A percentile compares a stretch with the other conserved stretches of the same genome.
These are phyloP conservation scores for Paspalum vaginatum DNA, from an alignment of 176 grass and related monocot genomes.

Conservation along the genomic window DNA sequence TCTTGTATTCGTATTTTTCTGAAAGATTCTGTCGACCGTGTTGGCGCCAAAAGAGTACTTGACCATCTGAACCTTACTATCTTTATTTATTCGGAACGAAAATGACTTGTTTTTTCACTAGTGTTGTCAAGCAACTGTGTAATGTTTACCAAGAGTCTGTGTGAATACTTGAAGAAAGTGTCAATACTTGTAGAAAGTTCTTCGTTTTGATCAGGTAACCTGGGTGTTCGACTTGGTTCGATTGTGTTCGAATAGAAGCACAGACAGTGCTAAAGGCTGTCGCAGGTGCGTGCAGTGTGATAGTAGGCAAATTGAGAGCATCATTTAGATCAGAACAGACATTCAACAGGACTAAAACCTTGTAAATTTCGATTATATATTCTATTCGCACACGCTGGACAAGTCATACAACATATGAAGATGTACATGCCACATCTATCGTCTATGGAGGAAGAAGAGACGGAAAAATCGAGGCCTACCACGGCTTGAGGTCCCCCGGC, in stretches of 20 bases:
- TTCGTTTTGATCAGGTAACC: no score
- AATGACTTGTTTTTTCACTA: not conserved
- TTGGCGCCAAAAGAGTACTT: not conserved
- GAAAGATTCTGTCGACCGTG: slow-evolving; percentile 14
- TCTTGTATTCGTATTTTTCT: slow-evolving; percentile 33
- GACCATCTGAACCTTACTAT: not conserved
- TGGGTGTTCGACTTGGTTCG: no score
- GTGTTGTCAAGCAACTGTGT: no score
- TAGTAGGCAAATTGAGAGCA: no score
- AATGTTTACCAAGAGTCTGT: no score
- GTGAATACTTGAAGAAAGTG: no score
- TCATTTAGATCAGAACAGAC: not conserved
- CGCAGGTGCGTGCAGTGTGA: no score
- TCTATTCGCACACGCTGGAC: not conserved
- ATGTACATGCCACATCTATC: not conserved
- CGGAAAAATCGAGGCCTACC: no score
- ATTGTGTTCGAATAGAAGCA: no score
- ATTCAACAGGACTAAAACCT: not conserved
- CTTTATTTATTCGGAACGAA: not conserved
- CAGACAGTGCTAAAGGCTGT: no score
- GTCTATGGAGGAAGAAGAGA: no score
- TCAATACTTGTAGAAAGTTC: no score
- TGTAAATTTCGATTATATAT: not conserved
- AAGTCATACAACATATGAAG: not conserved
- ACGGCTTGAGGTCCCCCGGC: slow-evolving; percentile 23